Evolutionary conservation across 108 stramenopile genomes (phyloP).

Genomic region (Nannochloropsis gaditana): DNA sequence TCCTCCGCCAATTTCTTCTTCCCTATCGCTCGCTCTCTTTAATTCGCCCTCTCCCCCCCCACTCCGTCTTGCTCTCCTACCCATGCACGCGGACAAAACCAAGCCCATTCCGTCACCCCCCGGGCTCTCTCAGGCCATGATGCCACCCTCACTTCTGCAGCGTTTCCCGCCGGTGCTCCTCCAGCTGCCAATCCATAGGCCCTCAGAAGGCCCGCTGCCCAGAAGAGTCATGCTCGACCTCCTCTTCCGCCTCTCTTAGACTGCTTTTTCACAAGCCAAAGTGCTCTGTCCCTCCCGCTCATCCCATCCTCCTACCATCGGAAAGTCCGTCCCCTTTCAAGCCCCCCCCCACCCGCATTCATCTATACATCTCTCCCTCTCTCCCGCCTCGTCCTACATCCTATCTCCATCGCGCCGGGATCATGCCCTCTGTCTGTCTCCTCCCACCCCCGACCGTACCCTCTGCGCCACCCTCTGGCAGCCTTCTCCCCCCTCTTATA

Average conservation of each 20-base stretch:
- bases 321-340: neutral
- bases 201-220: no score
- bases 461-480: neutral
- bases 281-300: neutral
- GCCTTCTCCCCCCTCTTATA: neutral
- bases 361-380: neutral
- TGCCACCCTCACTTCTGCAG: no score
- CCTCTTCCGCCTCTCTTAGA: neutral
- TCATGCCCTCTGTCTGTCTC: neutral
- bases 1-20: no score
- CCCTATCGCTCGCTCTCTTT: no score
- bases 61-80: no score
- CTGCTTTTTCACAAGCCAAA: neutral
- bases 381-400: neutral
- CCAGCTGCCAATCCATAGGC: no score
- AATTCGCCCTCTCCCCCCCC: no score
- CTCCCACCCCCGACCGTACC: neutral
- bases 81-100: no score
- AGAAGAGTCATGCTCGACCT: neutral
- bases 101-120: no score
- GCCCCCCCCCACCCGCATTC: neutral
- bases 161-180: no score
- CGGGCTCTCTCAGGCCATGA: no score
- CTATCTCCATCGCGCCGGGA: neutral
- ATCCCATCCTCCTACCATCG: neutral